Percentiles rank a stretch among this genome's conserved stretches.
Conservation (phyloP, 2,329 filamentous ascomycete genomes). For the Torrubiella hemipterigena region DNA sequence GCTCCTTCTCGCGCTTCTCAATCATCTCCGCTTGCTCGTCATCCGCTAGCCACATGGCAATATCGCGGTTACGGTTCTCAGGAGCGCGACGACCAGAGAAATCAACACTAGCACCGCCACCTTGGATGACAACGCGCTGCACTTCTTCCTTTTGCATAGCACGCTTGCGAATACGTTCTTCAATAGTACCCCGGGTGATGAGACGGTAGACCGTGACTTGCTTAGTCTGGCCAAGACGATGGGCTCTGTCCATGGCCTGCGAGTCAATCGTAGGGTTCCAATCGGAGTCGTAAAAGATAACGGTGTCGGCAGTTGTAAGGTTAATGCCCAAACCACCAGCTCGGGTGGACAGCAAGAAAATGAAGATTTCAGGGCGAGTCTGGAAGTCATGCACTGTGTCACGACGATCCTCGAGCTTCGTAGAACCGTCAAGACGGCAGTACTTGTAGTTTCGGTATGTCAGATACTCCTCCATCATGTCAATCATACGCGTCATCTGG, state of each 20-base stretch:
- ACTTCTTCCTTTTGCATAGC: slow-evolving; percentile 98
- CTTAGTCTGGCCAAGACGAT: slow-evolving; percentile 89
- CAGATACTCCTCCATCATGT: slow-evolving; percentile 97
- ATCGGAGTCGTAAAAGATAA: slow-evolving; percentile 99
- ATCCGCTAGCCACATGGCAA: slow-evolving; percentile 96
- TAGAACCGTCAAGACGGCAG: slow-evolving; percentile 89
- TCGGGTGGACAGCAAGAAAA: slow-evolving; percentile 91
- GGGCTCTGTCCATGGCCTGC: slow-evolving; percentile 96
- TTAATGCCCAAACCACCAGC: slow-evolving; percentile 98
- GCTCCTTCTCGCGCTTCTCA: slow-evolving; percentile 81
- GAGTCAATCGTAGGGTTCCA: slow-evolving; percentile 99
- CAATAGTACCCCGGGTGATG: slow-evolving; percentile 92
- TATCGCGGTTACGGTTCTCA: slow-evolving; percentile 94
- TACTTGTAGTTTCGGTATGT: slow-evolving; percentile 99
- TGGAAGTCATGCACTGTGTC: slow-evolving; percentile 98
- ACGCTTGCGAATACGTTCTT: slow-evolving; percentile 94
- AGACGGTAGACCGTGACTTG: slow-evolving; percentile 97
- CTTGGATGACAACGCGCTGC: slow-evolving; percentile 90
- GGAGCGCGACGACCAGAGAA: slow-evolving; percentile 83
- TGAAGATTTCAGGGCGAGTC: slow-evolving; percentile 85
- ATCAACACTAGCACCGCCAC: slow-evolving; percentile 82
- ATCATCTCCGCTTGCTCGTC: slow-evolving; percentile 93
- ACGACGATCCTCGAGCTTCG: slow-evolving; percentile 90
- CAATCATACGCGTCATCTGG: slow-evolving; percentile 99
- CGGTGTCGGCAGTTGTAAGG: slow-evolving; percentile 87